phyloP scores from a whole-genome alignment of 495 filamentous ascomycete species.

The Penicillium daleae region DNA sequence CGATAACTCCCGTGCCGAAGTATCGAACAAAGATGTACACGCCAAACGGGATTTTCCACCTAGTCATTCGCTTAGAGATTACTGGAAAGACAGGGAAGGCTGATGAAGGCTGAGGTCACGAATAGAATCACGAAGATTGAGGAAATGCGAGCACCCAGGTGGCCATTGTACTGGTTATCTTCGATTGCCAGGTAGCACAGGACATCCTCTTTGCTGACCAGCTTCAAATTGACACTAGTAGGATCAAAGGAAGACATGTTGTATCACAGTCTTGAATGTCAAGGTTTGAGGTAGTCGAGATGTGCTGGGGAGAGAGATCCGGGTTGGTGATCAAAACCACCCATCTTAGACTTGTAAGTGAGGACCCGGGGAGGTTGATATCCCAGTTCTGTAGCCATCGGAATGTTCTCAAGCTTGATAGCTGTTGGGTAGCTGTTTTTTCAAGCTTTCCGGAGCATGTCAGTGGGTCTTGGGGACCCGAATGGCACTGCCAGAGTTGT shows the following conservation, averaged over 20 bases:
- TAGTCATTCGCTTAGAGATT: slow-evolving; percentile 56
- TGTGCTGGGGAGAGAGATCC: neutral
- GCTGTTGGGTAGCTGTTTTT: neutral
- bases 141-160: slow-evolving; percentile 46
- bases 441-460: neutral
- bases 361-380: neutral
- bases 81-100: slow-evolving; percentile 66
- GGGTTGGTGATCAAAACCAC: neutral
- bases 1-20: slow-evolving; percentile 72
- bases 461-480: neutral
- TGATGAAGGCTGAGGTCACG: slow-evolving; percentile 45
- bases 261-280: neutral
- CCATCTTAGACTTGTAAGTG: neutral
- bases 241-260: slow-evolving; percentile 40
- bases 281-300: neutral
- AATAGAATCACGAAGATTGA: slow-evolving; percentile 52
- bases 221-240: slow-evolving; percentile 41
- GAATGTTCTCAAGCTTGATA: neutral
- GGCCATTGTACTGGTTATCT: slow-evolving; percentile 49
- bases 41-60: slow-evolving; percentile 60
- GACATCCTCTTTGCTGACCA: slow-evolving; percentile 35
- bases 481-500: neutral
- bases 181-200: slow-evolving; percentile 41
- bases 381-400: neutral
- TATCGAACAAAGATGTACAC: slow-evolving; percentile 76